A percentile compares a stretch with the other conserved stretches of the same genome.
Conservation (phyloP, 495 filamentous ascomycete genomes). For the Penicillium waksmanii region DNA sequence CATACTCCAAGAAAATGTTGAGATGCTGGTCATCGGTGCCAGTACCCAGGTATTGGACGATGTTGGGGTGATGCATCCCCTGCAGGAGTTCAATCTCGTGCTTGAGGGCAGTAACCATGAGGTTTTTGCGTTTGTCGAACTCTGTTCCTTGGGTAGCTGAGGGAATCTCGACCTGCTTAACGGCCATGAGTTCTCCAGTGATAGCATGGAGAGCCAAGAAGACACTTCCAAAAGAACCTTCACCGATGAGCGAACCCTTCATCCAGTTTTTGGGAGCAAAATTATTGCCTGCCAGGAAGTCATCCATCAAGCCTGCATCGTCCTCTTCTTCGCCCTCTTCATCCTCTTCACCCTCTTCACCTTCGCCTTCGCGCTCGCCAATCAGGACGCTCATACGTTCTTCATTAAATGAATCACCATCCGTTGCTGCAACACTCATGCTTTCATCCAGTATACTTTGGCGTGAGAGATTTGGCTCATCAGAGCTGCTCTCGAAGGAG, state of each 20-base stretch:
- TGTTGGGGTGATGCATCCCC: conserved; percentile 94
- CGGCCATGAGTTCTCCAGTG: conserved; percentile 95
- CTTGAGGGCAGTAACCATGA: conserved; percentile 96
- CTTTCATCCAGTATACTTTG: conserved; percentile 87
- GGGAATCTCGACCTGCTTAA: conserved; percentile 97
- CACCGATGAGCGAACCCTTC: conserved; percentile 95
- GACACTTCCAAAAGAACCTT: conserved; percentile 95
- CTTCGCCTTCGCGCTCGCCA: conserved; percentile 71
- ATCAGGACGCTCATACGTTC: conserved; percentile 59
- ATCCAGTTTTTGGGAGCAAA: conserved; percentile 98
- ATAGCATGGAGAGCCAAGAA: conserved; percentile 96
- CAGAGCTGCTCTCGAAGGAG: conserved; percentile 86
- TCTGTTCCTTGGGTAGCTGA: conserved; percentile 75
- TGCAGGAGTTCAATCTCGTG: conserved; percentile 93
- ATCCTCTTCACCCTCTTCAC: conserved; percentile 92
- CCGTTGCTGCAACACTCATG: conserved; percentile 68
- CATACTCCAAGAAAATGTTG: conserved; percentile 99
- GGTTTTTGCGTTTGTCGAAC: conserved; percentile 89
- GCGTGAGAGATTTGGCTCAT: conserved; percentile 67
- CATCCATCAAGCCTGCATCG: conserved; percentile 68
- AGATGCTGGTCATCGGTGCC: conserved; percentile 88
- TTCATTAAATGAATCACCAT: conserved; percentile 70
- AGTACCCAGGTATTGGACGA: conserved; percentile 96
- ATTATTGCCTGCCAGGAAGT: conserved; percentile 86
- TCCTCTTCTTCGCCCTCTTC: conserved; percentile 59